Conservation (phyloP, 371 early-diverging fungal genomes). For the Mortierella sp. region DNA sequence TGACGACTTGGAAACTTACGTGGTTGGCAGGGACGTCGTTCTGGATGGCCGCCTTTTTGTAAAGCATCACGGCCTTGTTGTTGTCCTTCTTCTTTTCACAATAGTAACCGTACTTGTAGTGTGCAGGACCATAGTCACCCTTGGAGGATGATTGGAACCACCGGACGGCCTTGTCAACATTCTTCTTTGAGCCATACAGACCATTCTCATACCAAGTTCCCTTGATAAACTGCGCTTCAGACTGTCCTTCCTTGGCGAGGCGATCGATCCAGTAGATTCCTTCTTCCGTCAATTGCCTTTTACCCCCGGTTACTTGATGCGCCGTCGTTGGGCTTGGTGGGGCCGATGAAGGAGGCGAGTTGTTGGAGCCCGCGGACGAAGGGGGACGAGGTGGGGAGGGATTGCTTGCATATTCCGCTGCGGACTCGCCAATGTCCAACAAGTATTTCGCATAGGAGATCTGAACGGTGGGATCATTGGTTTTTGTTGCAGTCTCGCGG, state of each 20-base stretch:
- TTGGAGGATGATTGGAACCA: conserved; percentile 57
- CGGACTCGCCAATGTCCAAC: conserved; percentile 57
- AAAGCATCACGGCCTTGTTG: conserved; percentile 76
- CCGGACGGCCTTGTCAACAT: conserved; percentile 59
- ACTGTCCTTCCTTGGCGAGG: conserved; percentile 71
- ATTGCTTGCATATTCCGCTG: not conserved
- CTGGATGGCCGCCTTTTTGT: conserved; percentile 78
- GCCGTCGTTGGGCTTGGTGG: conserved; percentile 18
- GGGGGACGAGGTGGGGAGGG: not conserved
- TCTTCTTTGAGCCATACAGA: conserved; percentile 63
- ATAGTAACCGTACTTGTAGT: conserved; percentile 57
- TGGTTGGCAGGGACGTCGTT: conserved; percentile 77
- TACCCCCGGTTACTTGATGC: conserved; percentile 20
- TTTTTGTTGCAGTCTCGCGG: conserved; percentile 78
- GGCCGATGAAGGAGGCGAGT: conserved; percentile 11
- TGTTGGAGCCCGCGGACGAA: not conserved
- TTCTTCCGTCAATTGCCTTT: conserved; percentile 58
- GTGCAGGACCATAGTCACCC: conserved; percentile 55
- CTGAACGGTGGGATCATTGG: conserved; percentile 73
- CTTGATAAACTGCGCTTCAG: conserved; percentile 76
- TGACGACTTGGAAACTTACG: conserved; percentile 56
- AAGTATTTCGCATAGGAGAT: conserved; percentile 80
- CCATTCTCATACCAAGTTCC: conserved; percentile 78
- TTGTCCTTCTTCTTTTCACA: conserved; percentile 71
- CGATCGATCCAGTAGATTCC: conserved; percentile 78